Evolutionary conservation across 345 rosid genomes (phyloP), one percentile per base, ranked within the genome.

Genomic region (Euphorbia lathyris): DNA sequence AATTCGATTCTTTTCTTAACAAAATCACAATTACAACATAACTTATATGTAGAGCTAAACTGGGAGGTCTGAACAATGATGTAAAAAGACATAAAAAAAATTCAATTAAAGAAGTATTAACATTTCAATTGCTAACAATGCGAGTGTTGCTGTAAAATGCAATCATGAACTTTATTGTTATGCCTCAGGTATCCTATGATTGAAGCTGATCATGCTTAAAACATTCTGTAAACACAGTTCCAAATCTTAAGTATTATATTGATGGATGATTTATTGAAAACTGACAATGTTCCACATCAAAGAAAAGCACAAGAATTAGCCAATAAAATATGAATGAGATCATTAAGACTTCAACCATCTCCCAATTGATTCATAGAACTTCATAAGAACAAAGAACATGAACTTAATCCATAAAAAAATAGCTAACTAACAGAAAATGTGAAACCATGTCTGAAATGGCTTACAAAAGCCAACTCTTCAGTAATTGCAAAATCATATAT

Each of bases 391-490:
- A 29, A 17, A 58, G 42, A 16, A 56, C 8, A 17, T 9, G 50
- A 57, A 23, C 43, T 5, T 25, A 40, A 40, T 29, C 14, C 36
- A 27, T 1, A n/a, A 52, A 50, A n/a, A 50, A 3, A 16, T 1
- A n/a, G 16, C 26, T 11, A 57, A 42, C 29, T 25, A 40, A 4
- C 0, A 12, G 42, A 74, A 58, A 57, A 32, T 47, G 23, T 34
- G 61, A 52, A 20, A 45, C 17, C 51, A 23, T n/a, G 40, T 47
- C 34, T 48, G 65, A 12, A 27, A 19, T n/a, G 30, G 40, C 8
- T 29, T 55, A 62, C 13, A 23, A 1, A 30, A 70, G 55, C 62
- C 27, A 75, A 45, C 52, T 68, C 14, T 47, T 32, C 43, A 29
- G 42, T 20, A 51, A 66, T 23, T 22, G 43, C 14, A 30, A 36